These are phyloP conservation scores for Claviceps spartinae DNA, from an alignment of 2,329 filamentous ascomycete genomes.

Conservation along the genomic window DNA sequence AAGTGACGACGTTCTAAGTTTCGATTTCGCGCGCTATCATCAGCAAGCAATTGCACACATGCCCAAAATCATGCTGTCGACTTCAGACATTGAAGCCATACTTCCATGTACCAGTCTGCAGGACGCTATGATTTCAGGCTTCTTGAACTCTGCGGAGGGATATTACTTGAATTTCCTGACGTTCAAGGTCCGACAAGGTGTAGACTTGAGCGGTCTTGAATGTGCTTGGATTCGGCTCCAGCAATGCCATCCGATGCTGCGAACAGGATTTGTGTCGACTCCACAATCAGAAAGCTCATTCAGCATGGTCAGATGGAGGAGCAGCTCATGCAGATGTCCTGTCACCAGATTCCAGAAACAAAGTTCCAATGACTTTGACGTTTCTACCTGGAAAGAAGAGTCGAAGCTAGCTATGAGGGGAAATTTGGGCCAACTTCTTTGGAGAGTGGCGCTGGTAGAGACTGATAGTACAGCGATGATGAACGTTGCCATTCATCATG, in stretches of 20 bases:
- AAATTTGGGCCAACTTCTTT: constrained; percentile 43
- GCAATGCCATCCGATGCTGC: constrained; percentile 53
- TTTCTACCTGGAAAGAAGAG: constrained; percentile 23
- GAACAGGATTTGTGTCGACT: constrained; percentile 57
- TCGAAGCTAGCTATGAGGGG: constrained; percentile 21
- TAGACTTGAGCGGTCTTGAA: constrained; percentile 29
- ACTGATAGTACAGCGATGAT: constrained; percentile 15
- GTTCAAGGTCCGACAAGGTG: constrained; percentile 30
- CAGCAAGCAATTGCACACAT: constrained; percentile 18
- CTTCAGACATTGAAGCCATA: constrained; percentile 37
- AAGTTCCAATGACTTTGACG: background rate
- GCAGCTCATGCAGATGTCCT: constrained; percentile 6
- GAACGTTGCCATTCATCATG: constrained; percentile 55
- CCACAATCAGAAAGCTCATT: constrained; percentile 50
- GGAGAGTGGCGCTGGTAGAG: constrained; percentile 42
- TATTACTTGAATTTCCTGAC: constrained; percentile 66
- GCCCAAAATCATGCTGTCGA: constrained; percentile 5
- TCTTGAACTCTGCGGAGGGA: constrained; percentile 48
- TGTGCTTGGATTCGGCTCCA: constrained; percentile 46
- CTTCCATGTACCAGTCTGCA: constrained; percentile 72
- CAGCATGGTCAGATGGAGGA: constrained; percentile 55
- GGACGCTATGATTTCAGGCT: constrained; percentile 65
- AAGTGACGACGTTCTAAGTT: background rate
- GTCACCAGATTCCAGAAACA: constrained; percentile 3
- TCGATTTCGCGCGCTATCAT: constrained; percentile 29